Base-by-base conservation (phyloP, 768 basidiomycete genomes). In the Cytidiella melzeri region DNA sequence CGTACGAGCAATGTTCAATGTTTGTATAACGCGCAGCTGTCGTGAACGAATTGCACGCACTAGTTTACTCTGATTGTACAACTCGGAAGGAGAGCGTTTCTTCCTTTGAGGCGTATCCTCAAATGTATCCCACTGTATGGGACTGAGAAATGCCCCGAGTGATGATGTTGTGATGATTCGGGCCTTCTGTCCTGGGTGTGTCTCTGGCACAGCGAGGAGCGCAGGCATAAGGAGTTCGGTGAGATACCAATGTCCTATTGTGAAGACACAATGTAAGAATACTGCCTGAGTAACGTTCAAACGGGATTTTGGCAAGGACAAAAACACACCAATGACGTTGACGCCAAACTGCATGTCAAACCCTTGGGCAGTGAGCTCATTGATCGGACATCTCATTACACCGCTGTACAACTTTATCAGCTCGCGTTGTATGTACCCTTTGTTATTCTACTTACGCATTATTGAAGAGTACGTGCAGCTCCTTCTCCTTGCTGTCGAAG, bases 341-440 rank as follows among this genome's bases (percentile, higher is more conserved):
- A 73, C 75, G 11, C 76, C 80, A 45, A 77, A 82, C 47, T 76
- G 73, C 20, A 76, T 57, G 56, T 81, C 80, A 49, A 74, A 79
- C 4, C 76, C 76, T 21, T 76, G 69, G 12, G 53, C 61, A 0
- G 76, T 81, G 12, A 71, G 24, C n/a, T 53, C 48, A n/a, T 72
- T 68, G 3, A 68, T 47, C 0, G 76, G 74, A 4, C 68, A 55
- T 0, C 51, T 45, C 76, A 80, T 77, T 19, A 80, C 68, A 1
- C 79, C 80, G 1, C 77, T 81, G 41, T 5, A 20, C 23, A 2
- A 15, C 26, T 6, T 12, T 20, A 28, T 45, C 27, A 25, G 38
- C n/a, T 19, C 37, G 25, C 13, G 27, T 24, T 36, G 27, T 7
- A 6, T 26, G 1, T 23, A 36, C n/a, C 13, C 9, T n/a, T 13